A percentile compares a stretch with the other conserved stretches of the same genome.
phyloP scores from a whole-genome alignment of 2,329 filamentous ascomycete species.

The Lizonia empirigonia region DNA sequence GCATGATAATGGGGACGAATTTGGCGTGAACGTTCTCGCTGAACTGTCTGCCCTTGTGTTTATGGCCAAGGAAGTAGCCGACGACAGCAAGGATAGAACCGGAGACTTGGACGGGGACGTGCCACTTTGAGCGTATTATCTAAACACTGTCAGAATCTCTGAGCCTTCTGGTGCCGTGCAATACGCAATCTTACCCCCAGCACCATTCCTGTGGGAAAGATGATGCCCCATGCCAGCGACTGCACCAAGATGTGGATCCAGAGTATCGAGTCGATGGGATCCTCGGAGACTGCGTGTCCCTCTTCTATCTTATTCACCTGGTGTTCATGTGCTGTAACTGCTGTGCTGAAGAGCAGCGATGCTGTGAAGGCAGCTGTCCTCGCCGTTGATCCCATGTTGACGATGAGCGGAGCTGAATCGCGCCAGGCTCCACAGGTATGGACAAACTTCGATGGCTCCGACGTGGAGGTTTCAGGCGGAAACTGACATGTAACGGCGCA shows the following conservation, averaged over 20 bases:
- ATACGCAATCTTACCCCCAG: conserved; percentile 68
- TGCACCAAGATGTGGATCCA: conserved; percentile 95
- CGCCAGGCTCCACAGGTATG: conserved; percentile 7
- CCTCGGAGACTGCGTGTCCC: conserved; percentile 44
- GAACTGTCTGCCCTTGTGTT: conserved; percentile 89
- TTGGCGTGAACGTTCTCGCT: conserved; percentile 70
- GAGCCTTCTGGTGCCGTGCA: neutral
- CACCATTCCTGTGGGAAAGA: conserved; percentile 96
- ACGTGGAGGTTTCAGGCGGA: conserved; percentile 23
- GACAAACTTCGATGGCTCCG: conserved; percentile 21
- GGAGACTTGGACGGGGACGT: conserved; percentile 83
- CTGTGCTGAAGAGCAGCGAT: conserved; percentile 35
- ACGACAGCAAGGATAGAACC: conserved; percentile 77
- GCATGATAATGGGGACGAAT: conserved; percentile 81
- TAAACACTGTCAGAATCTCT: conserved; percentile 46
- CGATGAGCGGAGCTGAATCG: conserved; percentile 4
- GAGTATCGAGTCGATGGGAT: conserved; percentile 71
- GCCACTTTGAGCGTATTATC: conserved; percentile 90
- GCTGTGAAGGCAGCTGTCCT: conserved; percentile 24
- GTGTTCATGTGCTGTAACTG: conserved; percentile 48
- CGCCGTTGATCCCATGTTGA: conserved; percentile 20
- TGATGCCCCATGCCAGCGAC: conserved; percentile 83
- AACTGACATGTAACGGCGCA: conserved; percentile 11
- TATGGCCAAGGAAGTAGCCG: conserved; percentile 90
- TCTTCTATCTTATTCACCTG: conserved; percentile 48